These are phyloP conservation scores for Lachnellula cervina DNA, from an alignment of 2,329 filamentous ascomycete species.

Conservation along the genomic window DNA sequence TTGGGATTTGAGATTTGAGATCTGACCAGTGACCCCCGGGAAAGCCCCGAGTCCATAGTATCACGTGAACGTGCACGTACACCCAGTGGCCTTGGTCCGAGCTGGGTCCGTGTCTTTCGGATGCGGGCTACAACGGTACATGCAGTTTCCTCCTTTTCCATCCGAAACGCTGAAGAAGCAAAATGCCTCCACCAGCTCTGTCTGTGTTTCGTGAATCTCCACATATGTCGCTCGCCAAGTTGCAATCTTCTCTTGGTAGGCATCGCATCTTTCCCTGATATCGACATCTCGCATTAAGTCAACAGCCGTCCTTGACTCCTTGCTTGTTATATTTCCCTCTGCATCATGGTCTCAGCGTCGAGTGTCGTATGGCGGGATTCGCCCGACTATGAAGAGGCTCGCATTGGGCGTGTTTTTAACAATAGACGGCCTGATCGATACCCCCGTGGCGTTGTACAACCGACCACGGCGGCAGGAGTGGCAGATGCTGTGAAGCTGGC, in stretches of 20 bases:
- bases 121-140: too few relatives aligned
- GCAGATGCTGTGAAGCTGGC: conserved; percentile 37
- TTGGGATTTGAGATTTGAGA: background rate
- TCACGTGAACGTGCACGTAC: too few relatives aligned
- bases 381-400: conserved; percentile 35
- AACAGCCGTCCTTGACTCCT: background rate
- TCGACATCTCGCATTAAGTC: background rate
- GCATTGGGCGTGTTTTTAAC: conserved; percentile 43
- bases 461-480: conserved; percentile 34
- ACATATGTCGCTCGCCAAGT: background rate
- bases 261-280: background rate
- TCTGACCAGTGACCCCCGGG: too few relatives aligned
- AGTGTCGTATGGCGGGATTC: background rate
- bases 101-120: too few relatives aligned
- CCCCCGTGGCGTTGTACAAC: conserved; percentile 39
- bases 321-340: background rate
- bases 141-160: too few relatives aligned
- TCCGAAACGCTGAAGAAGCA: too few relatives aligned
- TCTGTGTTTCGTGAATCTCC: too few relatives aligned
- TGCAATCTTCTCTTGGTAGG: background rate
- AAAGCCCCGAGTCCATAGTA: too few relatives aligned
- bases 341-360: background rate
- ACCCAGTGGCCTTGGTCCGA: too few relatives aligned
- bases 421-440: conserved; percentile 35
- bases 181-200: too few relatives aligned